These are phyloP conservation scores for Fraxinus floribunda DNA, from an alignment of 305 asterid species.

Conservation along the genomic window DNA sequence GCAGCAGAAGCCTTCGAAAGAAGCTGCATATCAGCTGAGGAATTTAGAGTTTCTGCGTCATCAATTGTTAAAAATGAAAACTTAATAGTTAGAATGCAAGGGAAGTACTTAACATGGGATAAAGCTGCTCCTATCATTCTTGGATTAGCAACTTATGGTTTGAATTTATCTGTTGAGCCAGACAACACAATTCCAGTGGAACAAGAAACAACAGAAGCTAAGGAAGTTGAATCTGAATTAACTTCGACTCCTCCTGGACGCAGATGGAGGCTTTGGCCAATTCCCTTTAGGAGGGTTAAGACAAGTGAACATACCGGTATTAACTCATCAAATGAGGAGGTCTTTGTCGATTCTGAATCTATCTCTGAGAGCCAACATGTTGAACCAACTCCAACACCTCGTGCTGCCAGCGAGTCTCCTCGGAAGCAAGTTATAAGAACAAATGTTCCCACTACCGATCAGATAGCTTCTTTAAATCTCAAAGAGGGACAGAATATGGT, in stretches of 20 bases:
- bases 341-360: background rate
- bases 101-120: constrained; percentile 73
- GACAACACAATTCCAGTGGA: constrained; percentile 51
- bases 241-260: background rate
- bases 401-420: constrained; percentile 43
- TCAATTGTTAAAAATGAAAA: constrained; percentile 42
- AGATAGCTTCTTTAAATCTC: constrained; percentile 76
- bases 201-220: constrained; percentile 37
- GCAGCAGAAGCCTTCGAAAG: constrained; percentile 65
- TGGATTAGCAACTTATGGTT: constrained; percentile 66
- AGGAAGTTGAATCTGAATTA: constrained; percentile 34
- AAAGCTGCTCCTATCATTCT: constrained; percentile 71
- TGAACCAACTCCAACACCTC: constrained; percentile 3
- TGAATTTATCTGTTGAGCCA: constrained; percentile 47
- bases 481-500: constrained; percentile 93
- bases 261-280: background rate
- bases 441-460: constrained; percentile 71
- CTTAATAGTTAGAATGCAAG: constrained; percentile 42
- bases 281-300: background rate
- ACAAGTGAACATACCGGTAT: background rate
- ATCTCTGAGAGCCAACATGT: constrained; percentile 26
- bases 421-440: constrained; percentile 72
- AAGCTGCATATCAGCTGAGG: constrained; percentile 57
- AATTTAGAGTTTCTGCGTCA: constrained; percentile 50
- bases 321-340: background rate